Percentiles rank a stretch among this genome's conserved stretches.
Evolutionary conservation across 2,329 filamentous ascomycete genomes (phyloP).

Genomic region (Calonectria naviculata): DNA sequence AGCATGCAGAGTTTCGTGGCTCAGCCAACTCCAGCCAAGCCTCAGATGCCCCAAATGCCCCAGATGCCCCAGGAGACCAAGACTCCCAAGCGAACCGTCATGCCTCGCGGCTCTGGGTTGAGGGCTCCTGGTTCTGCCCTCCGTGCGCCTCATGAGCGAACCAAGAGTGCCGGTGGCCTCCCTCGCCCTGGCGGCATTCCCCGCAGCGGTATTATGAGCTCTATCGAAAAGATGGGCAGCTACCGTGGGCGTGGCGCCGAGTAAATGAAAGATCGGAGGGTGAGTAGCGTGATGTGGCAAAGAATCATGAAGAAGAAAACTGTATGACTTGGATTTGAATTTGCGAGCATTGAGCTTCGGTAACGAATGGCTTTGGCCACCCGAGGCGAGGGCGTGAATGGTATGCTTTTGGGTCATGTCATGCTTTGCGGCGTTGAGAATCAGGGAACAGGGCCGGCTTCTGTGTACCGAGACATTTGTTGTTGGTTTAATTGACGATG

Average conservation of each 20-base stretch:
- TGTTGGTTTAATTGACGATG: constrained; percentile 18
- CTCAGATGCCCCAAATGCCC: constrained; percentile 33
- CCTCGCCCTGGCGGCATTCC: constrained; percentile 60
- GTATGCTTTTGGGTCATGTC: constrained; percentile 18
- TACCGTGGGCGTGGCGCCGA: constrained; percentile 57
- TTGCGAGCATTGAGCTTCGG: constrained; percentile 31
- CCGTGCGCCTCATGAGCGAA: constrained; percentile 55
- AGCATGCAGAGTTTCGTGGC: constrained; percentile 67
- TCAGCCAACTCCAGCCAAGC: constrained; percentile 32
- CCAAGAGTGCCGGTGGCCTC: constrained; percentile 57
- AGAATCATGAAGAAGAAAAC: constrained; percentile 38
- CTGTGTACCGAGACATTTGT: constrained; percentile 12
- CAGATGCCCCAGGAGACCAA: constrained; percentile 43
- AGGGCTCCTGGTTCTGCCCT: constrained; percentile 67
- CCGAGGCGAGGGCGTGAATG: constrained; percentile 26
- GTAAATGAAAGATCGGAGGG: constrained; percentile 22
- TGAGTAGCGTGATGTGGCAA: constrained; percentile 22
- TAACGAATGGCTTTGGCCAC: constrained; percentile 15
- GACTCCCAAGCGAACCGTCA: constrained; percentile 46
- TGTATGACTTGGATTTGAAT: constrained; percentile 36
- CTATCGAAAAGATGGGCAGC: constrained; percentile 88
- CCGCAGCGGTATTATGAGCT: constrained; percentile 82
- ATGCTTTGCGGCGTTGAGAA: constrained; percentile 19
- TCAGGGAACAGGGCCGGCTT: not conserved
- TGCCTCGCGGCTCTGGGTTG: constrained; percentile 66